Evolutionary conservation across 1,139 yeast genomes (phyloP), one percentile per base, ranked within the genome.

Genomic region (Arxiozyma bovina): DNA sequence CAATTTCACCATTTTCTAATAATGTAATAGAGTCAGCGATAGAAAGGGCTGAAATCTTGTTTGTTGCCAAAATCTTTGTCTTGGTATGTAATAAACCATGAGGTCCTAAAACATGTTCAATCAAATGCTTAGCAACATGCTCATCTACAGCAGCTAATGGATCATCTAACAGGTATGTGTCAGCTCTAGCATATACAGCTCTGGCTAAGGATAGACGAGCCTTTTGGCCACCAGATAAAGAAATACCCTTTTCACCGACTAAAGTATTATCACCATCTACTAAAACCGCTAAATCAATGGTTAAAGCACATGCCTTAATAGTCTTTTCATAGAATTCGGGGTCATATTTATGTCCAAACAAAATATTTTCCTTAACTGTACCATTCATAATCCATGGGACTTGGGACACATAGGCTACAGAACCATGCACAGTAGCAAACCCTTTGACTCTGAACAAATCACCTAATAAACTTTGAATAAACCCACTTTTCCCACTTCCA

Each of bases 321-420:
- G 96, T 90, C 62, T 79, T 79, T 42, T 84, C 79, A 70, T 93
- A 93, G 61, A 89, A 88, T 22, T 77, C 83, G 22, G 87, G 81
- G 64, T 93, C 97, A 66, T 76, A 87, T 66, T 81, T 83, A 70
- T 87, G 88, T 41, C 98, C 98, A 73, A 93, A 93, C 59, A 89
- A 69, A 65, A 93, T 87, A 66, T 93, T 93, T 42, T 91, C 97
- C 63, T 83, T 86, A 18, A 93, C 90, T 9, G 95, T 77, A 50
- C 96, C 96, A 67, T 93, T 93, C 88, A 89, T 88, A 57, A 93
- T 89, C 98, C 98, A 93, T 1, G 98, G 82, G n/a, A 79, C 76
- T 72, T 93, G 99, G 3, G 97, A 86, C 47, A 87, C 96, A 71
- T 91, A 93, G 0, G 98, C 97, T 46, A 90, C 76, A 49, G 79